phyloP scores from a whole-genome alignment of 495 filamentous ascomycete species.

The Penicillium roqueforti region DNA sequence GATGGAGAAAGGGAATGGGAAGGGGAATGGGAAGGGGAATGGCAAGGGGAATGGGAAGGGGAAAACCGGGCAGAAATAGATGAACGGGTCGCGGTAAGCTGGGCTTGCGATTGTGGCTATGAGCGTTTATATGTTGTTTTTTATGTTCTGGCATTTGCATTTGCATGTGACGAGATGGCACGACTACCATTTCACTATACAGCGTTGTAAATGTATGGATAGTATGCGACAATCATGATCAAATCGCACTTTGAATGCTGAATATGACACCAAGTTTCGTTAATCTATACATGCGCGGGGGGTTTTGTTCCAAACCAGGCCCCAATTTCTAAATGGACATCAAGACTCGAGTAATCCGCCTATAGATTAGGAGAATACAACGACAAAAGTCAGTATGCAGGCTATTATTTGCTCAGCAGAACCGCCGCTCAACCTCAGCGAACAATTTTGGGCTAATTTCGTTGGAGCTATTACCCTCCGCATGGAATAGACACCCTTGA shows the following conservation, averaged over 20 bases:
- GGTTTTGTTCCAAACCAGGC: neutral
- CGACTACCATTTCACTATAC: conserved; percentile 3
- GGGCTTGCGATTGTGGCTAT: conserved; percentile 1
- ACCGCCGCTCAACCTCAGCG: conserved; percentile 72
- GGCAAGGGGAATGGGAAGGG: conserved; percentile 23
- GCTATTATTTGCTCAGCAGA: conserved; percentile 42
- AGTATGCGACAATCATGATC: neutral
- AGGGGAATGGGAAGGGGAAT: conserved; percentile 21
- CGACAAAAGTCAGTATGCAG: conserved; percentile 18
- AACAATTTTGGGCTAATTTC: conserved; percentile 88
- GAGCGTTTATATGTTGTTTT: neutral
- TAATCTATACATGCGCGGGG: conserved; percentile 15
- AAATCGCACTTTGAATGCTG: neutral
- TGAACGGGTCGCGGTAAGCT: neutral
- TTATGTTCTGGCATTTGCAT: conserved; percentile 2
- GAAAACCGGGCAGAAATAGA: conserved; percentile 37
- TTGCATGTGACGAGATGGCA: conserved; percentile 14
- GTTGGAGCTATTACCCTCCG: conserved; percentile 81
- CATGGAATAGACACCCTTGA: conserved; percentile 82
- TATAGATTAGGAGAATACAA: neutral
- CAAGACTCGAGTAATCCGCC: conserved; percentile 5
- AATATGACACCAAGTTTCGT: conserved; percentile 16
- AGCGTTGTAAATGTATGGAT: conserved; percentile 3
- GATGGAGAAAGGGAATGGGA: neutral
- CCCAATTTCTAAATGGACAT: conserved; percentile 13